A percentile compares a stretch with the other conserved stretches of the same genome.
phyloP scores from a whole-genome alignment of 257 asterid genomes.

The Forsythia suspensa region DNA sequence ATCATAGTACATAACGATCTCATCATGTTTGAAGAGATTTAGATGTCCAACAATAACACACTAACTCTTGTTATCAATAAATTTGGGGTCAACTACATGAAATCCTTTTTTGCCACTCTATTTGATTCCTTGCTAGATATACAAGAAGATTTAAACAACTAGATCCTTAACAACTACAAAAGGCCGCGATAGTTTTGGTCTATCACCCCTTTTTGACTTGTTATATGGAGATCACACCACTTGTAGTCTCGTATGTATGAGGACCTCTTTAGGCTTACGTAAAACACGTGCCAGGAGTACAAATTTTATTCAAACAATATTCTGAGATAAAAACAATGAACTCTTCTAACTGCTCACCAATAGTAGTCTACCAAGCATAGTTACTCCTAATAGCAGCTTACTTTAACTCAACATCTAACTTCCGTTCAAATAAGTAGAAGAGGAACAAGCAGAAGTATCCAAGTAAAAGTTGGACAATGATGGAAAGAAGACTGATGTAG shows the following conservation, averaged over 20 bases:
- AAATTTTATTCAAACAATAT: too few relatives aligned
- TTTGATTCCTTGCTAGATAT: not conserved
- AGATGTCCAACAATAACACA: not conserved
- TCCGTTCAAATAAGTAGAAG: not conserved
- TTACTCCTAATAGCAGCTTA: not conserved
- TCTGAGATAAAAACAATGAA: too few relatives aligned
- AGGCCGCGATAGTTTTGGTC: not conserved
- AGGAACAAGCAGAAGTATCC: not conserved
- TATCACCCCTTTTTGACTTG: too few relatives aligned
- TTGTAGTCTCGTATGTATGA: too few relatives aligned
- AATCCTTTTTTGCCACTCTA: not conserved
- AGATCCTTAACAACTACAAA: not conserved
- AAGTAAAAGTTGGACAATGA: too few relatives aligned
- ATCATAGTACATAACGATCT: not conserved
- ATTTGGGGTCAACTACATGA: not conserved
- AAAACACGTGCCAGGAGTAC: too few relatives aligned
- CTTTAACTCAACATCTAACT: not conserved
- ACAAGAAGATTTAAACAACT: not conserved
- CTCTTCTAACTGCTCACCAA: not conserved
- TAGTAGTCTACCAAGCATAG: not conserved
- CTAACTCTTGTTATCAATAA: not conserved
- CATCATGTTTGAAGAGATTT: not conserved
- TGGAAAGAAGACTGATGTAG: not conserved
- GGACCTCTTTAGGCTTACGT: too few relatives aligned
- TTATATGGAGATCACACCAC: too few relatives aligned